These are phyloP conservation scores for Wickerhamomyces tratensis DNA, from an alignment of 805 yeast genomes.

Conservation along the genomic window DNA sequence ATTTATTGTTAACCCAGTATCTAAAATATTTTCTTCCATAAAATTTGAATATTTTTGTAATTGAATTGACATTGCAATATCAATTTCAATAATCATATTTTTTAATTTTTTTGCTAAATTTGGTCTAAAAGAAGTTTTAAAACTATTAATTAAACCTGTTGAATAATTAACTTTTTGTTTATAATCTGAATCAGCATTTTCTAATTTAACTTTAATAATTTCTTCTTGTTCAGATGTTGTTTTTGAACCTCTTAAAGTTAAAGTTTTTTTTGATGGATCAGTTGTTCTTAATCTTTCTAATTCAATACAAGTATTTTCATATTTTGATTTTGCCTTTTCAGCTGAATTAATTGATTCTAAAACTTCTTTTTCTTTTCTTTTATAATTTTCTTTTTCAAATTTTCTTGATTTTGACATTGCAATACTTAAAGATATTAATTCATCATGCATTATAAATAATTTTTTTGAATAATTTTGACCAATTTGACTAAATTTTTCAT, in stretches of 20 bases:
- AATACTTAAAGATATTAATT: conserved; percentile 58
- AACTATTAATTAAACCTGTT: conserved; percentile 63
- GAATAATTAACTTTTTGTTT: conserved; percentile 66
- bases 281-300: conserved; percentile 71
- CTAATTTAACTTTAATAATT: conserved; percentile 72
- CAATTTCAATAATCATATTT: conserved; percentile 75
- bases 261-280: conserved; percentile 78
- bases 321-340: conserved; percentile 77
- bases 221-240: conserved; percentile 83
- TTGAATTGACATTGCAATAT: conserved; percentile 82
- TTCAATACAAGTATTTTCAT: conserved; percentile 75
- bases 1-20: conserved; percentile 72
- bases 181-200: conserved; percentile 80
- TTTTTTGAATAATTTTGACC: conserved; percentile 72
- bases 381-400: conserved; percentile 69
- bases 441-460: conserved; percentile 78
- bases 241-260: conserved; percentile 70
- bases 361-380: conserved; percentile 76
- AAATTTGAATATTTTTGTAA: conserved; percentile 83
- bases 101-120: conserved; percentile 60
- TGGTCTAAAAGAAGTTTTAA: conserved; percentile 70
- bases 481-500: conserved; percentile 66
- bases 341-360: conserved; percentile 74
- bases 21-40: conserved; percentile 74
- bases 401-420: conserved; percentile 71